Evolutionary conservation across 2,329 filamentous ascomycete species (phyloP).

Genomic region (Calycina herbarum): DNA sequence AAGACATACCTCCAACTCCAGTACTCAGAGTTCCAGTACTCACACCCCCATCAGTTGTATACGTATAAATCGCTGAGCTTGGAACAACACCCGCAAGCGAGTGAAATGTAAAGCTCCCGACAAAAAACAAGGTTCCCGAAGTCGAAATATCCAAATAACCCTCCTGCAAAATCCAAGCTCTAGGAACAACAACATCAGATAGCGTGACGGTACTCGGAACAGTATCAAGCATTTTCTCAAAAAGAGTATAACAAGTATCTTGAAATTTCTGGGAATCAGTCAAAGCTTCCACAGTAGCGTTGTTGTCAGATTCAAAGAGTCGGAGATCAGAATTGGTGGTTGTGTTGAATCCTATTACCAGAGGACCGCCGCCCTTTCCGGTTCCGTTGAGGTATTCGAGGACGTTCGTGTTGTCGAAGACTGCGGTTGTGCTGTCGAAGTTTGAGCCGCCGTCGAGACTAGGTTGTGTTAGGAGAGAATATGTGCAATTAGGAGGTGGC

Average conservation of each 20-base stretch:
- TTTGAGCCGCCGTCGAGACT: conserved; percentile 17
- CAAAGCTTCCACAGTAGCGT: conserved; percentile 20
- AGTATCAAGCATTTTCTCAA: conserved; percentile 19
- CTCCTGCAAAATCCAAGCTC: conserved; percentile 12
- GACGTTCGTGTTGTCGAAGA: conserved; percentile 57
- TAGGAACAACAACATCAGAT: conserved; percentile 13
- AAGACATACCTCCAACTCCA: background rate
- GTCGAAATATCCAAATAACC: conserved; percentile 10
- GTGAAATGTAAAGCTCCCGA: background rate
- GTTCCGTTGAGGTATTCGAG: conserved; percentile 50
- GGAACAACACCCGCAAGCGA: background rate
- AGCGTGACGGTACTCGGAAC: conserved; percentile 15
- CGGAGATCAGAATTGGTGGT: conserved; percentile 22
- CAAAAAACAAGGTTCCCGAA: conserved; percentile 1
- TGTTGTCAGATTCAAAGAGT: conserved; percentile 20
- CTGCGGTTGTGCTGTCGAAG: conserved; percentile 47
- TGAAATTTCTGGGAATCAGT: conserved; percentile 13
- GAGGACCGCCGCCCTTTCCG: conserved; percentile 46
- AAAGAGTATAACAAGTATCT: conserved; percentile 18
- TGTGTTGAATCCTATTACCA: conserved; percentile 35
- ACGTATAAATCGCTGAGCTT: background rate
- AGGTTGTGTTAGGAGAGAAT: background rate
- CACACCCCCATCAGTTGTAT: background rate
- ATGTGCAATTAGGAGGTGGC: background rate
- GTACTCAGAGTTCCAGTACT: background rate